Conservation (phyloP, 805 yeast genomes). For the Metschnikowia baotianmanensis region DNA sequence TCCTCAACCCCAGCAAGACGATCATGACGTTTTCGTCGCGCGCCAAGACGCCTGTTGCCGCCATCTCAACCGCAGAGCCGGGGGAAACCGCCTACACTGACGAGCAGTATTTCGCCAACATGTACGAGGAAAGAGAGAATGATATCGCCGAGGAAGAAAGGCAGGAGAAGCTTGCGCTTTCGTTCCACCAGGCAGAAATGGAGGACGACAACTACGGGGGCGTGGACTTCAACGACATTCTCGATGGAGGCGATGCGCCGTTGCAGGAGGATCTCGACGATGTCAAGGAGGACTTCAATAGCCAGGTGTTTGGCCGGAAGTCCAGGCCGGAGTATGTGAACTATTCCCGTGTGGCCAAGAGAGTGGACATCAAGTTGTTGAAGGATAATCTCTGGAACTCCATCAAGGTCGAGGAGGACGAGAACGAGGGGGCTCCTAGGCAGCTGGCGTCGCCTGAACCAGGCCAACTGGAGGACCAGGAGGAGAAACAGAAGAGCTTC, state of each 20-base stretch:
- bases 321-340: conserved; percentile 44
- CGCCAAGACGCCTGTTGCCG: not conserved
- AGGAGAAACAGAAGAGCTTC: conserved; percentile 36
- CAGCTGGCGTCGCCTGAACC: conserved; percentile 19
- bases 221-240: conserved; percentile 44
- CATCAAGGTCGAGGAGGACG: conserved; percentile 28
- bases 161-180: conserved; percentile 34
- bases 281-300: conserved; percentile 15
- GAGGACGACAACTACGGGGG: conserved; percentile 41
- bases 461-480: conserved; percentile 15
- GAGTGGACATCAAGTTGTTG: conserved; percentile 69
- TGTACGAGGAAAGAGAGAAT: conserved; percentile 42
- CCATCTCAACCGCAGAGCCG: not conserved
- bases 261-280: conserved; percentile 11
- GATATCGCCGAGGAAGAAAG: conserved; percentile 31
- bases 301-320: conserved; percentile 23
- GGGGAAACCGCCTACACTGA: conserved; percentile 44
- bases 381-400: conserved; percentile 77
- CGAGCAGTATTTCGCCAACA: conserved; percentile 71
- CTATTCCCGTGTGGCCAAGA: conserved; percentile 71
- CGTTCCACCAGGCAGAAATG: conserved; percentile 40
- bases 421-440: conserved; percentile 1
- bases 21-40: conserved; percentile 27
- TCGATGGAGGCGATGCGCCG: conserved; percentile 26
- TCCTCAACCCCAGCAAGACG: conserved; percentile 59